A percentile compares a stretch with the other conserved stretches of the same genome.
Evolutionary conservation across 345 rosid genomes (phyloP).

Genomic region (Moricandia arvensis): DNA sequence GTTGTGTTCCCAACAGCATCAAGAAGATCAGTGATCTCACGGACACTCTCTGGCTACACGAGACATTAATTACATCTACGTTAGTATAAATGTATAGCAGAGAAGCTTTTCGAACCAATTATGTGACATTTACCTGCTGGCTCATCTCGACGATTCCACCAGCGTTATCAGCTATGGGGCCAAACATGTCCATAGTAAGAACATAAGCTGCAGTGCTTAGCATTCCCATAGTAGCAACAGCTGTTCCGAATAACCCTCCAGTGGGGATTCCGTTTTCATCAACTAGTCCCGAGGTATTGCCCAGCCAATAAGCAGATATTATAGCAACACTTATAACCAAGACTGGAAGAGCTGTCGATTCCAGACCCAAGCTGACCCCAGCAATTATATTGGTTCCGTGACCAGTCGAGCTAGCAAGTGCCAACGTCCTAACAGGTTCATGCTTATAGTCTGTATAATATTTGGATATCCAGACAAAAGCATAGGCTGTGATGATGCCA

Average conservation of each 20-base stretch:
- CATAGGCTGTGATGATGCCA: conserved; percentile 92
- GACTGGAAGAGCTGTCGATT: conserved; percentile 97
- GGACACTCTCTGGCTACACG: conserved; percentile 87
- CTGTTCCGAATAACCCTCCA: conserved; percentile 98
- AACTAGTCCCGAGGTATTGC: conserved; percentile 86
- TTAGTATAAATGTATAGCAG: neutral
- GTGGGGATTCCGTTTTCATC: conserved; percentile 84
- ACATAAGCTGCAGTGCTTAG: conserved; percentile 99
- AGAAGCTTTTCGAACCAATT: neutral
- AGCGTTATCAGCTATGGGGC: conserved; percentile 99
- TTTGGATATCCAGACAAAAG: conserved; percentile 89
- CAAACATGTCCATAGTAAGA: conserved; percentile 99
- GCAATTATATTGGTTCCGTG: conserved; percentile 99
- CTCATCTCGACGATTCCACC: conserved; percentile 99
- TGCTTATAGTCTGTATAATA: conserved; percentile 98
- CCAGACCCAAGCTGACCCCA: conserved; percentile 98
- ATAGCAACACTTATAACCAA: conserved; percentile 83
- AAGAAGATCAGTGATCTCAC: conserved; percentile 95
- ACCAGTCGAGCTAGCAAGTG: conserved; percentile 95
- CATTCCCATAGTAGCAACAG: conserved; percentile 99
- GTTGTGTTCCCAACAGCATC: conserved; percentile 99
- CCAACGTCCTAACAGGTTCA: conserved; percentile 90
- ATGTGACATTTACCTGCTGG: conserved; percentile 71
- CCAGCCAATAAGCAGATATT: conserved; percentile 88
- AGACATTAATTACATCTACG: conserved; percentile 11